Evolutionary conservation across 225 moss, liverwort and hornwort species (phyloP).

Genomic region (Neckera pumila): DNA sequence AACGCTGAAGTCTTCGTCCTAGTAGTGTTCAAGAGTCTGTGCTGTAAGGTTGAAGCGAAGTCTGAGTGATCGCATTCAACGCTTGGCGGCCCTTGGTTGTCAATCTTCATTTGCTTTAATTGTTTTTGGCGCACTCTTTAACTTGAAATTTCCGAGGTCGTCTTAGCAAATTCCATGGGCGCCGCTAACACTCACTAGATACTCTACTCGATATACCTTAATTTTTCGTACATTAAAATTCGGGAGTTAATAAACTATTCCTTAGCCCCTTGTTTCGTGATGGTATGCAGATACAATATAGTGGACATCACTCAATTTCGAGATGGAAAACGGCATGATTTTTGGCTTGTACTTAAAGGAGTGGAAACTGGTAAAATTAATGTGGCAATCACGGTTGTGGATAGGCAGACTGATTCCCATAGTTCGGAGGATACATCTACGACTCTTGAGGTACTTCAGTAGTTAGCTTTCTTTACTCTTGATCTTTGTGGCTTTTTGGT

Average conservation of each 20-base stretch:
- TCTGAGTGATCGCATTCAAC: background rate
- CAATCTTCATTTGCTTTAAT: background rate
- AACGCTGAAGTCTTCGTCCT: background rate
- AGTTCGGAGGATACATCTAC: constrained; percentile 16
- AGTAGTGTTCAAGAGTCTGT: background rate
- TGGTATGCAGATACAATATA: constrained; percentile 34
- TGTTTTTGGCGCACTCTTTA: background rate
- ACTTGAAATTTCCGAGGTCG: background rate
- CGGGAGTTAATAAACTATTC: background rate
- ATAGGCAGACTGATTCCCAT: constrained; percentile 11
- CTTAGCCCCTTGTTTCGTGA: background rate
- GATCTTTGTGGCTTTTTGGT: background rate
- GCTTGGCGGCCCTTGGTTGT: background rate
- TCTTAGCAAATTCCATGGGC: background rate
- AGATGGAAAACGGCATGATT: constrained; percentile 70
- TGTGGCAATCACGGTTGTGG: constrained; percentile 50
- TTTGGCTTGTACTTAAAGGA: constrained; percentile 50
- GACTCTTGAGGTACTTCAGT: constrained; percentile 14
- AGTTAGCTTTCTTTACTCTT: background rate
- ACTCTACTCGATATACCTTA: background rate
- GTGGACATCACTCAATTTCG: constrained; percentile 27
- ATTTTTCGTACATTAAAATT: background rate
- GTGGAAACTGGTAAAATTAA: constrained; percentile 76
- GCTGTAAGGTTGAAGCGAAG: background rate
- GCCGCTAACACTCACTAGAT: background rate